These are phyloP conservation scores for Cryptosporidium bovis DNA, from an alignment of 169 alveolate species.

Conservation along the genomic window DNA sequence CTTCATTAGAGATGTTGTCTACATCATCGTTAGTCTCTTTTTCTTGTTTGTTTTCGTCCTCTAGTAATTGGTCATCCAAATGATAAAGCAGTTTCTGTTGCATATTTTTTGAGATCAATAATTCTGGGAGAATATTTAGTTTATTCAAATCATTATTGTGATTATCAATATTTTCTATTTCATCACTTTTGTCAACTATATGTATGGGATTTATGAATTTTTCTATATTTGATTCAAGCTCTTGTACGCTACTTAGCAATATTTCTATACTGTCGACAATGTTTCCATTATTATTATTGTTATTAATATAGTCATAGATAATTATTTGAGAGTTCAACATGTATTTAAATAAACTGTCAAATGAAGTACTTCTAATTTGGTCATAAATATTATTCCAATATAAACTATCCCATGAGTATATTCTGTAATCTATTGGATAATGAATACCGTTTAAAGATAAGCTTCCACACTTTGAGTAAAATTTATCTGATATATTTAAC, in stretches of 20 bases:
- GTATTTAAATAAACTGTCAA: constrained; percentile 9
- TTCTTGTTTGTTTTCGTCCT: background rate
- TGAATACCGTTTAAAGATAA: constrained; percentile 53
- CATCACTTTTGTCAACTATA: background rate
- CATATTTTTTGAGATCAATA: background rate
- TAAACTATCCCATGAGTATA: constrained; percentile 49
- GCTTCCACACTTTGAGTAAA: constrained; percentile 58
- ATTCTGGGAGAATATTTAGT: background rate
- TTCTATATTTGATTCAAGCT: constrained; percentile 39
- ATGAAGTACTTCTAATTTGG: background rate
- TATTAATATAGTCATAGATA: constrained; percentile 1
- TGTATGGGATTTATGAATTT: constrained; percentile 30
- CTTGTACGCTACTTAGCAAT: constrained; percentile 13
- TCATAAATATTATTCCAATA: constrained; percentile 42
- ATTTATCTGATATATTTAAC: constrained; percentile 27
- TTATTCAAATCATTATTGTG: background rate
- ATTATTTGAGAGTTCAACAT: constrained; percentile 7
- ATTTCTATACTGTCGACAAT: constrained; percentile 1
- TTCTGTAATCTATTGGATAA: constrained; percentile 46
- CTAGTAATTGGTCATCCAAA: constrained; percentile 1
- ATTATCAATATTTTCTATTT: background rate
- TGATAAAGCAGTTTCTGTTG: background rate
- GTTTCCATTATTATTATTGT: background rate
- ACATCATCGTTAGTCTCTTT: background rate
- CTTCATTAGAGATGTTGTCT: background rate